Conservation (phyloP, 768 basidiomycete species). For the Amanita phalloides region DNA sequence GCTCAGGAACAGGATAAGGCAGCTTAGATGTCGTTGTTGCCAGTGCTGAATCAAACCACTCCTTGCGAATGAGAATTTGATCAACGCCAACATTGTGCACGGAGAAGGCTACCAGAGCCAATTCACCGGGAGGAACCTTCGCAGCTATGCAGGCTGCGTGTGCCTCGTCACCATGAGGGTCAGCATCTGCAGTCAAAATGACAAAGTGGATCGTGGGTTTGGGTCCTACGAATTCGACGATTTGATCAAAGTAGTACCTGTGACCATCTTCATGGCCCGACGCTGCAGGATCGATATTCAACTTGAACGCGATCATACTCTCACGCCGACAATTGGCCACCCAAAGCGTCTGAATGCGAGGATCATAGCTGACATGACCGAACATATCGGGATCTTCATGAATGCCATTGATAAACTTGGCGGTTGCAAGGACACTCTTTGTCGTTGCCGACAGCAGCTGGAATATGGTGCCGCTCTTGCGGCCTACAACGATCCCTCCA, state of each 20-base stretch:
- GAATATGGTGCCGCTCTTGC: slow-evolving; percentile 78
- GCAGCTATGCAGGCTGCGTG: slow-evolving; percentile 78
- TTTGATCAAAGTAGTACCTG: slow-evolving; percentile 66
- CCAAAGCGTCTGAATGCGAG: slow-evolving; percentile 80
- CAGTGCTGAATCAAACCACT: slow-evolving; percentile 74
- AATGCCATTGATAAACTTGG: slow-evolving; percentile 63
- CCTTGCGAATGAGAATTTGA: slow-evolving; percentile 76
- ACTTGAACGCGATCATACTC: slow-evolving; percentile 72
- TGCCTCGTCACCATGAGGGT: slow-evolving; percentile 74
- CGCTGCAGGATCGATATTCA: slow-evolving; percentile 55
- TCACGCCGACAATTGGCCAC: slow-evolving; percentile 79
- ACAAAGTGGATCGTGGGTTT: slow-evolving; percentile 87
- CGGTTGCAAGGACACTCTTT: slow-evolving; percentile 63
- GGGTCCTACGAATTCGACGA: slow-evolving; percentile 73
- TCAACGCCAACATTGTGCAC: slow-evolving; percentile 89
- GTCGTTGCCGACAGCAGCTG: slow-evolving; percentile 72
- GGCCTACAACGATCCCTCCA: slow-evolving; percentile 74
- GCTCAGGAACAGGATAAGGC: slow-evolving; percentile 31
- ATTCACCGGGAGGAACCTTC: slow-evolving; percentile 63
- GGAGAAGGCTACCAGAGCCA: slow-evolving; percentile 78
- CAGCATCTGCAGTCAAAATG: slow-evolving; percentile 75
- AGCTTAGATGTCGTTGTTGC: slow-evolving; percentile 46
- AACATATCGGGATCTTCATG: slow-evolving; percentile 81
- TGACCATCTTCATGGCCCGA: slow-evolving; percentile 51
- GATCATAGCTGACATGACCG: slow-evolving; percentile 78